Evolutionary conservation across 441 rosid genomes (phyloP).

Genomic region (Populus hybrid): DNA sequence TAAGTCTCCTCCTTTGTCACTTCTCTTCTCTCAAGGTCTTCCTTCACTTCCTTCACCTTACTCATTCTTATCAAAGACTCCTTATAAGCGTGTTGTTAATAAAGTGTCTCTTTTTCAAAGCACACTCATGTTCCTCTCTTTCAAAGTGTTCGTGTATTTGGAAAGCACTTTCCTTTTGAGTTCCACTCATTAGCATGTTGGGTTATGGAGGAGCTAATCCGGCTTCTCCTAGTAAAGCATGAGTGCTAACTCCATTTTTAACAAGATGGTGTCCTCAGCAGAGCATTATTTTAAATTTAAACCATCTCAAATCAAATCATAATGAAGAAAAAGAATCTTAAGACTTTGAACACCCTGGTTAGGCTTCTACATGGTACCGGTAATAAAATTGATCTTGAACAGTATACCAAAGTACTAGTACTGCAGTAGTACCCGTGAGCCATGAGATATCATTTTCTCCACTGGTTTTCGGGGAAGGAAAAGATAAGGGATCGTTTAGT

Average conservation of each 20-base stretch:
- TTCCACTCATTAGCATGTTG: background rate
- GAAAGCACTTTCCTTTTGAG: constrained; percentile 14
- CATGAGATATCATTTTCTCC: constrained; percentile 20
- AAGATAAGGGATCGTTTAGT: background rate
- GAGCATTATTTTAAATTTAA: no score
- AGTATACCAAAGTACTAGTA: no score
- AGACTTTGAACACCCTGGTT: background rate
- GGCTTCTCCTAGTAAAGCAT: background rate
- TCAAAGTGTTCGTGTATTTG: constrained; percentile 6
- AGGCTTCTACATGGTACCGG: background rate
- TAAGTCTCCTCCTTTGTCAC: background rate
- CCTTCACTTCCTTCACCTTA: background rate
- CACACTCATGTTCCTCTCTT: constrained; percentile 3
- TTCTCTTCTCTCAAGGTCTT: constrained; percentile 1
- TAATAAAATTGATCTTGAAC: no score
- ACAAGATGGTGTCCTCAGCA: background rate
- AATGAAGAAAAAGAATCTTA: background rate
- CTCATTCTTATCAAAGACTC: background rate
- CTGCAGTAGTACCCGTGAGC: background rate
- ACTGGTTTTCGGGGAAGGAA: constrained; percentile 1
- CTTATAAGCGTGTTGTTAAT: constrained; percentile 12
- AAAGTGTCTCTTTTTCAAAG: constrained; percentile 17
- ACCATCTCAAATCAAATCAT: no score
- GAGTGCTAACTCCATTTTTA: background rate
- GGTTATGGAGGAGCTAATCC: background rate